Base-by-base conservation (phyloP, 768 basidiomycete genomes). In the Podaxis rugospora region DNA sequence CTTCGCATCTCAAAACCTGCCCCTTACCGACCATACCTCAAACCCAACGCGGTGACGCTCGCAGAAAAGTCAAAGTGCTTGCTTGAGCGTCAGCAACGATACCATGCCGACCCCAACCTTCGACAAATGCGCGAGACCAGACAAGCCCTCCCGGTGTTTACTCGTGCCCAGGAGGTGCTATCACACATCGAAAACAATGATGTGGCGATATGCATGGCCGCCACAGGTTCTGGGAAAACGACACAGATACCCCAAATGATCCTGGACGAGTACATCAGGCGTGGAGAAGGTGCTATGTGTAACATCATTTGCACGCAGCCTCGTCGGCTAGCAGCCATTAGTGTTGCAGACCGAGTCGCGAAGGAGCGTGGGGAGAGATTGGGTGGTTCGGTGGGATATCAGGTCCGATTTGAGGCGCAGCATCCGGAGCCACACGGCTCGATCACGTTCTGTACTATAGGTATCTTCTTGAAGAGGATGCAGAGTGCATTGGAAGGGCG, bases 221-320 rank as follows among this genome's bases (percentile, higher is more conserved):
- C 90, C 5, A 94, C 94, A 2, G 93, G 93, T 37, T 94, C 92
- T 1, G 93, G 95, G 1, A 97, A 97, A 76, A 96, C 93, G 5
- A 97, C 95, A 0, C 95, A 98, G 72, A 84, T 97, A 25, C 95
- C 95, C 4, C 95, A 97, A 71, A 80, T 97, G 51, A 86, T 97
- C 64, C 80, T 98, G 52, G 95, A 98, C 67, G 83, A 90, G 46
- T 88, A 82, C 68, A 94, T 94, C 61, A 78, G 87, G 16, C 76
- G 79, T 14, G 91, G 87, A n/a, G 78, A 91, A 57, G 95, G 95
- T 14, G 87, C 92, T 1, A 73, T 77, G 53, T 96, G 93, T 75
- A 96, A 97, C 69, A 83, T 98, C 65, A 77, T 97, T 25, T 97
- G 94, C 69, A 97, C 95, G 0, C 95, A 98, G 68, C 95, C 95